Evolutionary conservation across 2,329 filamentous ascomycete genomes (phyloP).

Genomic region (Trichoderma cornu-damae): DNA sequence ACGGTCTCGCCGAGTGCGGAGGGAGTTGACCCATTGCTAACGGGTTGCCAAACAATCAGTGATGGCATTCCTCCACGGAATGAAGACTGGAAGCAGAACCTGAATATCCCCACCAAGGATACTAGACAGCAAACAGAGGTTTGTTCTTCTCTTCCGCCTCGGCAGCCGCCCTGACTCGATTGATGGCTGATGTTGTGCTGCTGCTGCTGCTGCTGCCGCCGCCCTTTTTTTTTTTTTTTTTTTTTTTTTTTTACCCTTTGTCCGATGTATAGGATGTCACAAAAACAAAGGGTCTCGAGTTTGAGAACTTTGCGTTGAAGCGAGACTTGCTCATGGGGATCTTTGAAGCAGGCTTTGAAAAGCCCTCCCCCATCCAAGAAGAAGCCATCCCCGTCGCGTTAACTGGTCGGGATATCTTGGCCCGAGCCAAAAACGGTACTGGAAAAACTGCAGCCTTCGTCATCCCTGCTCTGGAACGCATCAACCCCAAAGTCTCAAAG

Average conservation of each 20-base stretch:
- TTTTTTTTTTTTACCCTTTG: too few relatives aligned
- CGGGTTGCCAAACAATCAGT: slow-evolving; percentile 18
- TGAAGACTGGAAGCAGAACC: slow-evolving; percentile 67
- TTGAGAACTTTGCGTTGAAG: slow-evolving; percentile 95
- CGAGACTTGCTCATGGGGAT: slow-evolving; percentile 97
- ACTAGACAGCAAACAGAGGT: slow-evolving; percentile 78
- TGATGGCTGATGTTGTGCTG: slow-evolving; percentile 22
- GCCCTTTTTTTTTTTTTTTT: too few relatives aligned
- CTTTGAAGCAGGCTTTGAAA: slow-evolving; percentile 98
- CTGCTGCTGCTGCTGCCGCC: too few relatives aligned
- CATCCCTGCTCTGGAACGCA: slow-evolving; percentile 88
- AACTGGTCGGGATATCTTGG: slow-evolving; percentile 90
- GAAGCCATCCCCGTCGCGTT: slow-evolving; percentile 96
- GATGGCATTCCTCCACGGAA: slow-evolving; percentile 42
- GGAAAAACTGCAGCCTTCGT: slow-evolving; percentile 98
- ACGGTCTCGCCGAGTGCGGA: slow-evolving; percentile 2
- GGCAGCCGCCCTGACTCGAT: slow-evolving; percentile 6
- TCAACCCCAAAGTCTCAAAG: slow-evolving; percentile 94
- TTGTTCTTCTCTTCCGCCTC: slow-evolving; percentile 19
- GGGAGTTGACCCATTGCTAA: neutral
- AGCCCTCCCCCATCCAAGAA: slow-evolving; percentile 98
- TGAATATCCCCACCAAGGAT: slow-evolving; percentile 70
- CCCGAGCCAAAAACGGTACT: slow-evolving; percentile 95
- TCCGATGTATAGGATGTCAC: slow-evolving; percentile 75
- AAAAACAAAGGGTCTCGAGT: slow-evolving; percentile 94